Percentiles rank a stretch among this genome's conserved stretches.
These are phyloP conservation scores for Raphanus raphanistrum DNA, from an alignment of 345 rosid genomes.

Conservation along the genomic window DNA sequence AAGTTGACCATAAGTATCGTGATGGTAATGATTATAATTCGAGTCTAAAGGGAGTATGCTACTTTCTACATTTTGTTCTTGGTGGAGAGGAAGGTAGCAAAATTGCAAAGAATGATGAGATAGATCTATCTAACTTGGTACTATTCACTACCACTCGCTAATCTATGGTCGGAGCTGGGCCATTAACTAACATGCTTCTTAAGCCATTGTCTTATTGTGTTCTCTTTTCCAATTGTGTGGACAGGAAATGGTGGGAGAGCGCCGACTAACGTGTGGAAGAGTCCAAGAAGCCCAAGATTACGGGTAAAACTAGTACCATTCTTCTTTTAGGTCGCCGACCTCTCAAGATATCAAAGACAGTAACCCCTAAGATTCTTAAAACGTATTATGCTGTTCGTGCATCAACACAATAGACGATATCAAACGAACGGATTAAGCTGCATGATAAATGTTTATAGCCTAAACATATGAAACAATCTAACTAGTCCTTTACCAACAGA, in stretches of 20 bases:
- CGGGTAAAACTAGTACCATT: neutral
- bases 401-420: neutral
- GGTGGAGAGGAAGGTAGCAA: neutral
- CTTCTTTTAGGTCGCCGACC: slow-evolving; percentile 17
- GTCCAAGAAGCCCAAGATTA: slow-evolving; percentile 5
- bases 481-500: neutral
- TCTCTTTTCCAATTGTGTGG: neutral
- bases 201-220: neutral
- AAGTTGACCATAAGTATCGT: slow-evolving; percentile 2
- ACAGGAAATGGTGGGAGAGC: neutral
- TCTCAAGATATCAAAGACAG: neutral
- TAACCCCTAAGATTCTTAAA: neutral
- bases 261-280: slow-evolving; percentile 32
- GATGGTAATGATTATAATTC: neutral
- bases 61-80: neutral
- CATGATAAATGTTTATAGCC: neutral
- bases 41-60: neutral
- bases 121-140: neutral
- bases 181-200: neutral
- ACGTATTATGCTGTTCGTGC: neutral
- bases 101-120: neutral
- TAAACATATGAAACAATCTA: neutral
- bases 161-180: slow-evolving; percentile 14
- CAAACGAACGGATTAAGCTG: neutral
- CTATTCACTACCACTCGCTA: neutral